Conservation (phyloP, 176 grass and related monocot species). For the Cenchrus americanus region DNA sequence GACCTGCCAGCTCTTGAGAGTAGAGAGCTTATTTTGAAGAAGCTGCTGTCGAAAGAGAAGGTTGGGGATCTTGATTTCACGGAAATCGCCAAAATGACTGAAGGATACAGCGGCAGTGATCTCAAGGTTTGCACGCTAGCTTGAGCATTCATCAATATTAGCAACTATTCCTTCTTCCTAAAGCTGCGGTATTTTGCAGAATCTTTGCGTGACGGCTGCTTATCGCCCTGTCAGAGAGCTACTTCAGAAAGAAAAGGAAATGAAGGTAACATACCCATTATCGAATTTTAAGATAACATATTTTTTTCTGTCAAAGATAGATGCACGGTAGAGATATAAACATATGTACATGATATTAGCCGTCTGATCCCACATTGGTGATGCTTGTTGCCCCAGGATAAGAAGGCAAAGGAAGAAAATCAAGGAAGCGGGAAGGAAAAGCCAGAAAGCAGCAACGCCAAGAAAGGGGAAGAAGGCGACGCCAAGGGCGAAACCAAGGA, state of each 20-base stretch:
- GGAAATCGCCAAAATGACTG: slow-evolving; percentile 80
- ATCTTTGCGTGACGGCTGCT: slow-evolving; percentile 73
- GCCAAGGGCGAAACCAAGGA: slow-evolving; percentile 18
- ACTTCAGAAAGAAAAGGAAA: slow-evolving; percentile 70
- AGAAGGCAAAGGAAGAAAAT: slow-evolving; percentile 39
- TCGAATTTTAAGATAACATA: background rate
- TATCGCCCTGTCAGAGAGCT: slow-evolving; percentile 82
- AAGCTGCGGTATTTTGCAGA: slow-evolving; percentile 43
- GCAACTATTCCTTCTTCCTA: background rate
- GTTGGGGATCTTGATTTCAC: slow-evolving; percentile 68
- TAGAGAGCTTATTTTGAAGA: slow-evolving; percentile 74
- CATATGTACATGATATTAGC: background rate
- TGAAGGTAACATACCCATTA: slow-evolving; percentile 44
- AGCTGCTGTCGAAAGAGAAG: slow-evolving; percentile 72
- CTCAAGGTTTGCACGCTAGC: slow-evolving; percentile 72
- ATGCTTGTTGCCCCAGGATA: slow-evolving; percentile 40
- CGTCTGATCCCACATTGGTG: background rate
- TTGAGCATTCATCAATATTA: background rate
- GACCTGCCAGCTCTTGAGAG: slow-evolving; percentile 74
- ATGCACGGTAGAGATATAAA: background rate
- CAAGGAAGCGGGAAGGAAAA: slow-evolving; percentile 8
- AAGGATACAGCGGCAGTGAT: slow-evolving; percentile 89
- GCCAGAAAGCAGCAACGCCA: background rate
- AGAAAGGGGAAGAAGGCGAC: background rate
- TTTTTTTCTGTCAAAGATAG: background rate